Base-by-base conservation (phyloP, 2,329 filamentous ascomycete genomes). In the Colletotrichum kahawae region DNA sequence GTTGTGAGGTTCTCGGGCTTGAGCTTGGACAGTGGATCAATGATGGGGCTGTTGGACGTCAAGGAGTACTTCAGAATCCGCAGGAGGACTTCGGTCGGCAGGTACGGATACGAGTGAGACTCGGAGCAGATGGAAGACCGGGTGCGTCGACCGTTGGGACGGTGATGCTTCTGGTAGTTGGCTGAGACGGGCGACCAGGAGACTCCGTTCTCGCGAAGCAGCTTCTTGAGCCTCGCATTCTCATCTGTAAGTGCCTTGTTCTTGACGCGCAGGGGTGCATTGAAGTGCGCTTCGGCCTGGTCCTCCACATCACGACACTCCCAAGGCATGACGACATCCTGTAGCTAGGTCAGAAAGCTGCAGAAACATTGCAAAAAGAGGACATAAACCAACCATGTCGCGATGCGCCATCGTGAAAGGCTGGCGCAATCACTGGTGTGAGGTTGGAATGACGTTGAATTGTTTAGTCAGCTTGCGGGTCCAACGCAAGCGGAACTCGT, bases 221-320 rank as follows among this genome's bases (percentile, higher is more conserved):
- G 84, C 54, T 84, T 85, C 81, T 91, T 91, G 64, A 91, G 82
- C 38, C 79, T 81, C 79, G 87, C 67, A 74, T 90, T 90, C 80
- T 91, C 89, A 21, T 88, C 86, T 16, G 82, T 76, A 4, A 91
- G 84, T 64, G 82, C 80, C 77, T 84, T 83, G 66, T 89, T 89
- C 77, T 85, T 83, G 70, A 81, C 81, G 33, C 88, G 88, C n/a
- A 89, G 81, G 36, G 88, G 88, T 36, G 86, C 82, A 36, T 89
- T 86, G 79, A 88, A 90, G 63, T 84, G 83, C 43, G 82, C 80
- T 80, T 86, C 87, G 63, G 88, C 87, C 80, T 87, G 84, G 34
- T 90, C 88, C 74, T 88, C 84, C 78, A 87, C 87, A 77, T 91
- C 89, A 69, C 88, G 87, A 71, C 86, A 87, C 78, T 90, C 89